Evolutionary conservation across 106 monocot species (phyloP), one percentile per base, ranked within the genome.

Genomic region (Apostasia shenzhenica): DNA sequence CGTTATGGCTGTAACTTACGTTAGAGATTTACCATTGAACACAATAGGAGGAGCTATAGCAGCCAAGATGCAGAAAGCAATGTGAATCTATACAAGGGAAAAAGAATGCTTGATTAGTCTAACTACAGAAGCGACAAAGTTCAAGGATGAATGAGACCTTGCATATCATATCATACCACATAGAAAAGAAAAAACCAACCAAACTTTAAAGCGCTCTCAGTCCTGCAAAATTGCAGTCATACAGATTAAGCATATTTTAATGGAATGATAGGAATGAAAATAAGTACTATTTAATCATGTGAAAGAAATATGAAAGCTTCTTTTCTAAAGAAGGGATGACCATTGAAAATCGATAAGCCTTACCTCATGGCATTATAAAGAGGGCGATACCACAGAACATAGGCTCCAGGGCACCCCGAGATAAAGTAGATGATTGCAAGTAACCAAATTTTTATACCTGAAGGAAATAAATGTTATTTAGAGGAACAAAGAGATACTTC

Each of bases 311-410:
- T 41, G 11, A 56, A 45, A 55, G 72, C 9, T 63, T 40, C 38
- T 53, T n/a, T 56, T 3, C 46, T 14, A 44, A 14, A 67, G 6
- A 11, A 63, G 43, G 42, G n/a, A 64, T 4, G 9, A 54, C 49
- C 11, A 48, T 65, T 65, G 26, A 12, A 65, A 14, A 3, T 26
- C 37, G 48, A 68, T 12, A 48, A 11, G 41, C 6, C 39, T 45
- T 67, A 86, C 87, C 87, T 88, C 84, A 78, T 78, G 64, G 87
- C 87, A 78, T 72, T 71, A 76, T 88, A 88, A 73, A 88, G 87
- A 69, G 87, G 87, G n/a, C 78, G 74, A 65, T 88, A 88, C 87
- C 87, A 88, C 40, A 88, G 72, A 11, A 84, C 80, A 76, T 88
- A 88, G 40, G 83, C 87, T 75, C 87, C 87, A 37, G 87, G 83